Conservation (phyloP, 495 filamentous ascomycete species). For the Penicillium arizonense region DNA sequence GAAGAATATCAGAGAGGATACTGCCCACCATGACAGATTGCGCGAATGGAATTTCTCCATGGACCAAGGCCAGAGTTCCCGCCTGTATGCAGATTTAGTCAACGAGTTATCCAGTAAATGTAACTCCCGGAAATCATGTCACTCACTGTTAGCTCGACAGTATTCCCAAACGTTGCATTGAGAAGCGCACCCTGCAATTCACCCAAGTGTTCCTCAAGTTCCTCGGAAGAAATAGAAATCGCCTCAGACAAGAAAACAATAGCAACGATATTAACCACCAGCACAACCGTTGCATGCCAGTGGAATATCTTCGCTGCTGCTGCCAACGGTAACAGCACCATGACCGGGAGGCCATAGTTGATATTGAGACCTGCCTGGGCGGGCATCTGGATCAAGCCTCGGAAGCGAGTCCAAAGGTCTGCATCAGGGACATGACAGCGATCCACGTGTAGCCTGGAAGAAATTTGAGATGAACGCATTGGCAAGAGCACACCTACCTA, state of each 20-base stretch:
- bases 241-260: conserved; percentile 21
- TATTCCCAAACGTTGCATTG: conserved; percentile 26
- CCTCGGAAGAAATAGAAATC: conserved; percentile 14
- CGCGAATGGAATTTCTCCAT: conserved; percentile 17
- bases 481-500: background rate
- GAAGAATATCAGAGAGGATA: conserved; percentile 25
- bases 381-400: conserved; percentile 1
- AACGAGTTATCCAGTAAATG: too few species aligned
- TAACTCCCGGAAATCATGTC: background rate
- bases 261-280: conserved; percentile 19
- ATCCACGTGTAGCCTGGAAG: background rate
- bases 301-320: conserved; percentile 11
- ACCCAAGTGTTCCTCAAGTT: conserved; percentile 16
- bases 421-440: background rate
- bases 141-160: conserved; percentile 22
- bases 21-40: conserved; percentile 26
- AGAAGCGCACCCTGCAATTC: conserved; percentile 20
- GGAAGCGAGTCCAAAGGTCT: conserved; percentile 1
- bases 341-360: background rate
- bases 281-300: conserved; percentile 16
- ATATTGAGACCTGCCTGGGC: background rate
- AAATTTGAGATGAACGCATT: background rate
- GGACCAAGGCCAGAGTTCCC: conserved; percentile 16
- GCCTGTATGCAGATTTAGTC: conserved; percentile 1
- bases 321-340: conserved; percentile 17